A percentile compares a stretch with the other conserved stretches of the same genome.
Conservation (phyloP, 495 filamentous ascomycete genomes). For the Trichoderma virens region DNA sequence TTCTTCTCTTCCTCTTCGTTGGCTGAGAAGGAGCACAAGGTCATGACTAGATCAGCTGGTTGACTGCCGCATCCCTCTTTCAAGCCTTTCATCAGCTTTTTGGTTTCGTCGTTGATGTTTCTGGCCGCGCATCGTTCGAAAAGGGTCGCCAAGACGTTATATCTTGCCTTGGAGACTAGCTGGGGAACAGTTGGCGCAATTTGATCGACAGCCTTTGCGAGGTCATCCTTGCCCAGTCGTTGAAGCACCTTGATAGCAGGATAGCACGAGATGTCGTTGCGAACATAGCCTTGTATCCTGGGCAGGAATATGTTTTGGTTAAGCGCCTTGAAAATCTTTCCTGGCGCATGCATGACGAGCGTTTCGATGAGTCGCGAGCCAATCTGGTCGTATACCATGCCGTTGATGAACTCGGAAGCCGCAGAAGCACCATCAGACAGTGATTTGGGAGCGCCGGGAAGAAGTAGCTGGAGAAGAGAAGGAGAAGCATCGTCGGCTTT, state of each 20-base stretch:
- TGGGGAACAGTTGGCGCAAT: slow-evolving; percentile 61
- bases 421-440: slow-evolving; percentile 33
- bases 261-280: slow-evolving; percentile 84
- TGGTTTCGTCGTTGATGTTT: slow-evolving; percentile 45
- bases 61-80: slow-evolving; percentile 49
- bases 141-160: slow-evolving; percentile 67
- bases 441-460: slow-evolving; percentile 37
- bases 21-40: slow-evolving; percentile 46
- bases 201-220: slow-evolving; percentile 57
- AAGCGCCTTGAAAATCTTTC: slow-evolving; percentile 80
- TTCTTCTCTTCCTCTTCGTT: slow-evolving; percentile 31
- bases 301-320: slow-evolving; percentile 67
- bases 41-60: slow-evolving; percentile 44
- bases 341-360: slow-evolving; percentile 69
- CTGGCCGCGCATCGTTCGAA: slow-evolving; percentile 77
- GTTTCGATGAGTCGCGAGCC: slow-evolving; percentile 86
- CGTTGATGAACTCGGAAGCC: slow-evolving; percentile 62
- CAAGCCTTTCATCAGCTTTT: slow-evolving; percentile 52
- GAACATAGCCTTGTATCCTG: slow-evolving; percentile 65
- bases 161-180: slow-evolving; percentile 65
- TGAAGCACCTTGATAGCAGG: slow-evolving; percentile 73
- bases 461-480: slow-evolving; percentile 30
- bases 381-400: slow-evolving; percentile 78
- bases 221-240: slow-evolving; percentile 73
- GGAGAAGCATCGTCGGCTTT: slow-evolving; percentile 2